Evolutionary conservation across 1,139 yeast species (phyloP), one percentile per base, ranked within the genome.

Genomic region (Zygosaccharomyces sapae): DNA sequence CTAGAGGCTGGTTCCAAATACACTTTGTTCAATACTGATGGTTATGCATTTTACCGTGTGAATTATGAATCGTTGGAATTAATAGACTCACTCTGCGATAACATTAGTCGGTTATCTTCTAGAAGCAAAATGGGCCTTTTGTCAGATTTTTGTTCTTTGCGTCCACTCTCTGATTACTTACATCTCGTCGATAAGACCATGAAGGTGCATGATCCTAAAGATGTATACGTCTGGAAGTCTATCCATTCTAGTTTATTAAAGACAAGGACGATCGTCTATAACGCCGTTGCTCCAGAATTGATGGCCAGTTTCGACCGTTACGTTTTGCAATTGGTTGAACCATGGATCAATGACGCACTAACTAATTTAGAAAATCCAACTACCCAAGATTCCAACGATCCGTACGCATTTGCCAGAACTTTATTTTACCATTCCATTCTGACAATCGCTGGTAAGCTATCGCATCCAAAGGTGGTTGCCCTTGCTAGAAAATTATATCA

Each of bases 51-150:
- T 45, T 83, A 79, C 63, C 75, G 92, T 49, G 88, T 83, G 44
- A 75, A 76, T 55, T 86, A 85, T 63, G 43, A 49, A 24, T 76
- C 81, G 20, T 69, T 74, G 3, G 66, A 65, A 8, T 66, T 83
- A 13, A 69, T 63, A 6, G 62, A 68, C 6, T 66, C 71, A 44
- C 72, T 81, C 45, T 66, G 79, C 40, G 68, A 74, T 2, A 66
- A 72, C 46, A 69, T 77, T 46, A 69, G 67, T 35, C 62, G 70
- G 45, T 69, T 84, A 39, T 70, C 83, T 3, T 65, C 77, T 5
- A 75, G 75, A 46, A 90, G 85, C 61, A 79, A 78, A 58, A 78
- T 83, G 52, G 89, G 87, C 3, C 65, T 85, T 44, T 70, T 84
- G 47, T 82, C 86, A 5, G 94, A 84, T 63, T 70, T 79, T 2